Base-by-base conservation (phyloP, 495 filamentous ascomycete genomes). In the Xanthoparmelia taractica region DNA sequence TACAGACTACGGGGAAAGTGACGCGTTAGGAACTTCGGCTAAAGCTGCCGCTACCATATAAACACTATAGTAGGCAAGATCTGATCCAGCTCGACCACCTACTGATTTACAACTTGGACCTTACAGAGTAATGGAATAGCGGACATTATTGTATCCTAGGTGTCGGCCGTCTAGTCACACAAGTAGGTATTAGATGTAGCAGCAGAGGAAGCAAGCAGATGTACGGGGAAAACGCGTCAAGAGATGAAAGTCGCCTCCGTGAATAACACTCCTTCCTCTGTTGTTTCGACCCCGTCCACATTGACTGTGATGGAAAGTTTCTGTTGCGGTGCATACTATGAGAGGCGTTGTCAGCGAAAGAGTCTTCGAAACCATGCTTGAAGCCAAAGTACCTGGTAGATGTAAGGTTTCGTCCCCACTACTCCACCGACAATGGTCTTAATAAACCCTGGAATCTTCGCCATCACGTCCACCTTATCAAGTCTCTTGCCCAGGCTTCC, bases 401-500 rank as follows among this genome's bases (percentile, higher is more conserved):
- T 97, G 72, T 96, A 98, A 12, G 94, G 95, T 77, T 89, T 91
- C 27, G 94, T 93, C 65, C 94, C 94, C 4, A 85, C 90, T 48
- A 92, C 90, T 50, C 81, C 85, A 45, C 88, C 89, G 15, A 95
- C 91, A 73, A 98, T 88, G 57, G 82, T 84, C 84, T 97, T 98
- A 70, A 98, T 87, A 69, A 98, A 96, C 36, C 88, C 89, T 5
- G 94, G 94, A 57, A 97, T 88, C 72, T 98, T 91, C 12, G 87
- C 90, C 92, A 98, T 95, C 61, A 98, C 87, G 74, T 98, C 95
- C 57, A 98, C 84, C 65, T 90, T 85, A 73, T 98, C 95, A 36
- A 88, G 72, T 54, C 83, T 83, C 33, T 83, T 76, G n/a, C 85
- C 89, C 15, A 96, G 77, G 17, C 75, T 68, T 13, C 87, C 89